These are phyloP conservation scores for Liriodendron chinense DNA, from an alignment of 164 flowering plant species.

Conservation along the genomic window DNA sequence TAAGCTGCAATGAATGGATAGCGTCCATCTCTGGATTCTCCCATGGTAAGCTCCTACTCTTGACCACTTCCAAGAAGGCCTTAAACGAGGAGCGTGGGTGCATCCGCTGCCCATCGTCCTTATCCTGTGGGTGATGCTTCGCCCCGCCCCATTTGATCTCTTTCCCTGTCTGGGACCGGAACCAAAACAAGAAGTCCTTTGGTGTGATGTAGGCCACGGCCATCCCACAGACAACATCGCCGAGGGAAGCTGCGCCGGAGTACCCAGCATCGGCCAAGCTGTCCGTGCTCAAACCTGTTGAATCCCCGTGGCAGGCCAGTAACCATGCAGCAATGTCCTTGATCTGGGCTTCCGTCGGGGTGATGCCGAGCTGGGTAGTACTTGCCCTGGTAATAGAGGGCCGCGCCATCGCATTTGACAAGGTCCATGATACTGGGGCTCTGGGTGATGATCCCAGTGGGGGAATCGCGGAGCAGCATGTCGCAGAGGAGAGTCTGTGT, in stretches of 20 bases:
- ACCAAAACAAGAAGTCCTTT: conserved; percentile 88
- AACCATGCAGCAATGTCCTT: conserved; percentile 87
- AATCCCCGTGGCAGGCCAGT: conserved; percentile 64
- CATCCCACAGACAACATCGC: conserved; percentile 99
- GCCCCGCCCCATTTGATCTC: conserved; percentile 99
- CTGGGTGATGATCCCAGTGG: conserved; percentile 81
- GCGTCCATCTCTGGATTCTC: conserved; percentile 98
- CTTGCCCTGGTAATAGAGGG: conserved; percentile 69
- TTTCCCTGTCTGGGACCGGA: conserved; percentile 84
- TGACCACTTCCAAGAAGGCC: conserved; percentile 93
- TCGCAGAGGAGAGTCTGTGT: conserved; percentile 94
- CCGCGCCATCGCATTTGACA: conserved; percentile 96
- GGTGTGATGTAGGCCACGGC: conserved; percentile 85
- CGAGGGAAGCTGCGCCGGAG: conserved; percentile 78
- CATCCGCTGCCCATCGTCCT: conserved; percentile 91
- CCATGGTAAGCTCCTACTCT: conserved; percentile 93
- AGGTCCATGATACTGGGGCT: conserved; percentile 94
- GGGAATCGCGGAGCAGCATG: conserved; percentile 94
- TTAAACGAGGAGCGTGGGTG: conserved; percentile 96
- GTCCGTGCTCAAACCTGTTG: conserved; percentile 93
- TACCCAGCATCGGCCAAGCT: conserved; percentile 90
- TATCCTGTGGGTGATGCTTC: conserved; percentile 93
- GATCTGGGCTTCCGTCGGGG: conserved; percentile 84
- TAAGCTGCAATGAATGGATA: conserved; percentile 93
- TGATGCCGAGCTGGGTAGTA: conserved; percentile 72